Evolutionary conservation across 208 protist species (phyloP).

Genomic region (Leishmania guyanensis): DNA sequence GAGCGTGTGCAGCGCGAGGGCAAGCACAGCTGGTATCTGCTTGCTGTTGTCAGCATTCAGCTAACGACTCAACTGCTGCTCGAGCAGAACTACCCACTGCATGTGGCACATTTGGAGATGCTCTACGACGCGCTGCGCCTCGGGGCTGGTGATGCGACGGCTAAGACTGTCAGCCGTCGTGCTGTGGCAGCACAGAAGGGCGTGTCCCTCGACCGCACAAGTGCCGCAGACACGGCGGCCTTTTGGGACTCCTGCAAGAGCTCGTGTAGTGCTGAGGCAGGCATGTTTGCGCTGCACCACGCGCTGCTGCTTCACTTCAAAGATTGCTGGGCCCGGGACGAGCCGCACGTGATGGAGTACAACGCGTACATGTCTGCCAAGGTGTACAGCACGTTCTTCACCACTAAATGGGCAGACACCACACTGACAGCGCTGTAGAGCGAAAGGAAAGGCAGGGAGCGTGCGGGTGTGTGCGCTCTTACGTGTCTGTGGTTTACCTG

Average conservation of each 20-base stretch:
- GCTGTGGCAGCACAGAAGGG: constrained; percentile 20
- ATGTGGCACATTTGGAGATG: constrained; percentile 65
- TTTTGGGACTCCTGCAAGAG: constrained; percentile 28
- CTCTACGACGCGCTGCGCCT: constrained; percentile 67
- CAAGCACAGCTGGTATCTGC: constrained; percentile 73
- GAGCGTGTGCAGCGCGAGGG: constrained; percentile 37
- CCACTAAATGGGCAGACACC: constrained; percentile 27
- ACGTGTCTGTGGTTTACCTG: background rate
- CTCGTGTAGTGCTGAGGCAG: constrained; percentile 50
- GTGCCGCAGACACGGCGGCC: constrained; percentile 12
- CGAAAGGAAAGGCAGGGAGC: background rate
- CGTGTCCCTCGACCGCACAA: constrained; percentile 8
- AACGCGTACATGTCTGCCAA: constrained; percentile 65
- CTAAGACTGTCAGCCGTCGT: constrained; percentile 22
- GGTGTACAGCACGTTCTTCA: constrained; percentile 77
- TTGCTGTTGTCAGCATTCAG: constrained; percentile 88
- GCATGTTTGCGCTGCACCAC: constrained; percentile 79
- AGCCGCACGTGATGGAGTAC: constrained; percentile 88
- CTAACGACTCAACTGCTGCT: constrained; percentile 76
- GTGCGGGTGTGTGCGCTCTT: too few relatives aligned
- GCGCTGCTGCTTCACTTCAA: constrained; percentile 82
- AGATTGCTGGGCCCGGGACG: constrained; percentile 74
- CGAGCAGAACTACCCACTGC: constrained; percentile 55
- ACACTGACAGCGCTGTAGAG: background rate
- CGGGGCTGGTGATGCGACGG: constrained; percentile 20